A percentile compares a stretch with the other conserved stretches of the same genome.
Evolutionary conservation across 2,329 filamentous ascomycete species (phyloP).

Genomic region (Exserohilum rostratum): DNA sequence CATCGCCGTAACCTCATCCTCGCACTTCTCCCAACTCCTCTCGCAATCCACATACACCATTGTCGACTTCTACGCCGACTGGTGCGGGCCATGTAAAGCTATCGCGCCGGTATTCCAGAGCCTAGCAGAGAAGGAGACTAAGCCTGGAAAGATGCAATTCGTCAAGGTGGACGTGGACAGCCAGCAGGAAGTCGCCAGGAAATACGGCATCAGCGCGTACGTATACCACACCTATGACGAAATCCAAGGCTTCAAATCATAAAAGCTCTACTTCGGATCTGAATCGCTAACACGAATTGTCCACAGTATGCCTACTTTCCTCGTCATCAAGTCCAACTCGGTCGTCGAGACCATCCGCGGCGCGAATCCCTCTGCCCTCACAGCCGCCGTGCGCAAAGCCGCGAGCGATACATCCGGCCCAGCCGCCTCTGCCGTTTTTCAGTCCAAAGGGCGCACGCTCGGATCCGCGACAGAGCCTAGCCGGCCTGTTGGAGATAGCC

Average conservation of each 20-base stretch:
- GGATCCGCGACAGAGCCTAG: conserved; percentile 41
- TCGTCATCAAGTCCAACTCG: conserved; percentile 52
- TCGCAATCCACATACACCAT: conserved; percentile 50
- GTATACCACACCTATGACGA: conserved; percentile 12
- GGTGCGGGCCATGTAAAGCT: conserved; percentile 64
- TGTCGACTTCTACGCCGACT: conserved; percentile 61
- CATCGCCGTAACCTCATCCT: conserved; percentile 37
- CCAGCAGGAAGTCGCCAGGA: conserved; percentile 56
- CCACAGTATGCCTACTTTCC: conserved; percentile 56
- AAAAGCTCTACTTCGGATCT: background rate
- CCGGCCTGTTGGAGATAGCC: conserved; percentile 29
- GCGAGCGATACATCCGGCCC: conserved; percentile 48
- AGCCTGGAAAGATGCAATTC: conserved; percentile 56
- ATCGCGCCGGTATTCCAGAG: conserved; percentile 59
- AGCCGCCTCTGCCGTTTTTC: conserved; percentile 44
- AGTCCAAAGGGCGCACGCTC: conserved; percentile 52
- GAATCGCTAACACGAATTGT: conserved; percentile 1
- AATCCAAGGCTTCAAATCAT: background rate
- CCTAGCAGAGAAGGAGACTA: conserved; percentile 57
- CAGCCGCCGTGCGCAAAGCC: conserved; percentile 54
- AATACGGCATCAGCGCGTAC: conserved; percentile 57
- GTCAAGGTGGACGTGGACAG: conserved; percentile 63
- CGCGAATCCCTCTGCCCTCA: conserved; percentile 56
- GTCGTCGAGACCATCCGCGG: conserved; percentile 56
- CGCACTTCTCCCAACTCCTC: conserved; percentile 46